These are phyloP conservation scores for Phytophthora melonis DNA, from an alignment of 352 stramenopile species.

Conservation along the genomic window DNA sequence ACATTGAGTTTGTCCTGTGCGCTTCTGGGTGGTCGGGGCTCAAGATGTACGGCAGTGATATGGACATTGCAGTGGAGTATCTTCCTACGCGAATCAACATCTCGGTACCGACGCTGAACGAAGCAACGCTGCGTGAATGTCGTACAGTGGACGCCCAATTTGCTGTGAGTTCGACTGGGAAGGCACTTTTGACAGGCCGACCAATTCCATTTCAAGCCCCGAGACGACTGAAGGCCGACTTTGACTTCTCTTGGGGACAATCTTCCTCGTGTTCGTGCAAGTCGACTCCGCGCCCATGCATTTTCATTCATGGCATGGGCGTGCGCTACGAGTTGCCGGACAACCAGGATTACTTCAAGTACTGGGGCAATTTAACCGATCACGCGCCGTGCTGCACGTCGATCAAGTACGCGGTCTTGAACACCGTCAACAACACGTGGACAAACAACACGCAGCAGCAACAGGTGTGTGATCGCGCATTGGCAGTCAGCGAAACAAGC, in stretches of 20 bases:
- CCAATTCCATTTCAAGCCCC: not conserved
- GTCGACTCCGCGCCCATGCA: not conserved
- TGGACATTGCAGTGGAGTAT: conserved; percentile 21
- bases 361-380: conserved; percentile 32
- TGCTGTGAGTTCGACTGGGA: not conserved
- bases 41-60: conserved; percentile 19
- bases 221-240: not conserved
- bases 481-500: conserved; percentile 18
- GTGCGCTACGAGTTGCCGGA: not conserved
- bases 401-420: conserved; percentile 23
- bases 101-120: not conserved
- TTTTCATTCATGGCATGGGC: conserved; percentile 3
- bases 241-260: not conserved
- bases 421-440: conserved; percentile 20
- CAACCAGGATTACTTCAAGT: conserved; percentile 1
- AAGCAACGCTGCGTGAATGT: not conserved
- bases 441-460: conserved; percentile 25
- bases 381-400: conserved; percentile 30
- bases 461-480: conserved; percentile 24
- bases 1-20: conserved; percentile 16
- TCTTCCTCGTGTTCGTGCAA: not conserved
- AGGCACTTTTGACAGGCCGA: not conserved
- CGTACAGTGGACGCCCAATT: not conserved
- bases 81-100: conserved; percentile 5
- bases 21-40: not conserved